phyloP scores from a whole-genome alignment of 1,139 yeast genomes.

The Arxiozyma heterogenica region DNA sequence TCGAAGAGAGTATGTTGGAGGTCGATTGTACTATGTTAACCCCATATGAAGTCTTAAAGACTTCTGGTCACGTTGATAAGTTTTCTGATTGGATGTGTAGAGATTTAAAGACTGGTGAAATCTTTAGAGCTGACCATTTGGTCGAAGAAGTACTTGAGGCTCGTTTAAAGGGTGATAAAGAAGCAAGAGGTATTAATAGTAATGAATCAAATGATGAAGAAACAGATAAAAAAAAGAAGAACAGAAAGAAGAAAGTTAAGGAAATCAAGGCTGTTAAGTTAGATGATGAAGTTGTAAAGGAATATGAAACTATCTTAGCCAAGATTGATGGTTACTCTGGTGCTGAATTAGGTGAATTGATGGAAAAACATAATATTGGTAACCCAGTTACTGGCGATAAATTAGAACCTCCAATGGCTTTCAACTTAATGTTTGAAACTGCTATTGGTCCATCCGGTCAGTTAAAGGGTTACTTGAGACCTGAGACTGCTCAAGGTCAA shows the following conservation, averaged over 20 bases:
- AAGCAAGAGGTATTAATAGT: slow-evolving; percentile 31
- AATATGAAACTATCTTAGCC: slow-evolving; percentile 80
- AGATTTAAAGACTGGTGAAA: slow-evolving; percentile 92
- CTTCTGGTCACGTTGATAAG: slow-evolving; percentile 98
- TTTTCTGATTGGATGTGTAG: slow-evolving; percentile 99
- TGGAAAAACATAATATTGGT: slow-evolving; percentile 68
- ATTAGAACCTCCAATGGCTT: slow-evolving; percentile 84
- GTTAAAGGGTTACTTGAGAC: slow-evolving; percentile 89
- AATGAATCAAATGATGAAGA: slow-evolving; percentile 51
- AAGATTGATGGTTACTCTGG: slow-evolving; percentile 95
- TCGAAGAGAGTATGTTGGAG: slow-evolving; percentile 98
- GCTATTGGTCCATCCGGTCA: slow-evolving; percentile 98
- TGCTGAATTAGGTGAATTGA: slow-evolving; percentile 80
- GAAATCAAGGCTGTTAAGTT: slow-evolving; percentile 83
- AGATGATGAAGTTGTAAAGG: slow-evolving; percentile 67
- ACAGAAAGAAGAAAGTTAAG: slow-evolving; percentile 90
- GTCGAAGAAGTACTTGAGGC: slow-evolving; percentile 96
- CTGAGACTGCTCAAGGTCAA: slow-evolving; percentile 99
- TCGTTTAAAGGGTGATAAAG: slow-evolving; percentile 86
- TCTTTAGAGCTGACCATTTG: slow-evolving; percentile 95
- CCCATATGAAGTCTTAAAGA: slow-evolving; percentile 93
- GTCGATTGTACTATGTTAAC: slow-evolving; percentile 97
- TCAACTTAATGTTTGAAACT: slow-evolving; percentile 98
- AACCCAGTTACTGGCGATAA: slow-evolving; percentile 87
- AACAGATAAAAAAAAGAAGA: slow-evolving; percentile 57